Evolutionary conservation across 192 early-diverging fungal species (phyloP).

Genomic region (Rhizophagus sp.): DNA sequence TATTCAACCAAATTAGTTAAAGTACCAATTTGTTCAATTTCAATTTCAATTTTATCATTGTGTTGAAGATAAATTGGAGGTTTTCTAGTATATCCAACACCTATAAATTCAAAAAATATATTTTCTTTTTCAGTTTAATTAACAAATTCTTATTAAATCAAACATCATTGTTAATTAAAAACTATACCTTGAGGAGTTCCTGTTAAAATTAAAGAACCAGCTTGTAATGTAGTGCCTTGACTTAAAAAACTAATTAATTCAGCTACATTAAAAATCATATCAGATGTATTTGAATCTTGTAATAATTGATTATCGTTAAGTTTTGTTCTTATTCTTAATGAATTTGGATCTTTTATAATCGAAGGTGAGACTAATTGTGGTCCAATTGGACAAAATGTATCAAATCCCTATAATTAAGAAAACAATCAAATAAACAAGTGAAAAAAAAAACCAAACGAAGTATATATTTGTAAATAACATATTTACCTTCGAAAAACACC

Average conservation of each 20-base stretch:
- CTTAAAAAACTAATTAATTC: conserved; percentile 58
- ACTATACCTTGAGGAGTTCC: conserved; percentile 42
- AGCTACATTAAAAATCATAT: conserved; percentile 61
- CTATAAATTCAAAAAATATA: conserved; percentile 10
- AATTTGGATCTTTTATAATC: conserved; percentile 52
- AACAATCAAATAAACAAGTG: neutral
- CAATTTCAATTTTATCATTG: conserved; percentile 48
- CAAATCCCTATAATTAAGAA: conserved; percentile 42
- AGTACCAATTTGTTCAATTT: conserved; percentile 56
- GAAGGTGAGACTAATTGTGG: conserved; percentile 55
- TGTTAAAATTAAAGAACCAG: conserved; percentile 58
- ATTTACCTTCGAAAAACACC: conserved; percentile 57
- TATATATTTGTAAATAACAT: neutral
- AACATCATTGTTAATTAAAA: neutral
- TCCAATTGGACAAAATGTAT: conserved; percentile 61
- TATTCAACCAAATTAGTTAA: conserved; percentile 49
- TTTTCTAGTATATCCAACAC: conserved; percentile 51
- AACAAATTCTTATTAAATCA: neutral
- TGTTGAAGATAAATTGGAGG: conserved; percentile 58
- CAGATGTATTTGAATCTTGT: conserved; percentile 53
- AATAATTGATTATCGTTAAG: conserved; percentile 40
- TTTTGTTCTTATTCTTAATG: conserved; percentile 41
- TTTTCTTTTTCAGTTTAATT: too few species aligned
- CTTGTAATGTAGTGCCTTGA: conserved; percentile 60
- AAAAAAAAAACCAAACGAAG: neutral